Evolutionary conservation across 768 basidiomycete species (phyloP).

Genomic region (Macrocybe gigantea): DNA sequence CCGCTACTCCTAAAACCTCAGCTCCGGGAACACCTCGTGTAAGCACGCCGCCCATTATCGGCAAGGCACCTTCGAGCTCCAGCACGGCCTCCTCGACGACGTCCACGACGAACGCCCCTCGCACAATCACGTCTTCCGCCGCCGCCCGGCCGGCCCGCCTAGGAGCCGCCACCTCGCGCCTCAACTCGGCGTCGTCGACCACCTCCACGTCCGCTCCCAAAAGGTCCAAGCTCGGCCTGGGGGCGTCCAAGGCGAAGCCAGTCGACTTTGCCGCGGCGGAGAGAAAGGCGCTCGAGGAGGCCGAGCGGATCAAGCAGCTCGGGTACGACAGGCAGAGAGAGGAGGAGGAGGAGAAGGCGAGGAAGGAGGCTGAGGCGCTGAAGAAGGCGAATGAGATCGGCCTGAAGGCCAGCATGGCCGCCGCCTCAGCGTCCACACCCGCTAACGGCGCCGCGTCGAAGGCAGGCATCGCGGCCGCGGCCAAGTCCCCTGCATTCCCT

Average conservation of each 20-base stretch:
- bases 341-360: constrained; percentile 73
- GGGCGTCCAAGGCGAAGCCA: constrained; percentile 82
- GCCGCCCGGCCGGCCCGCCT: constrained; percentile 42
- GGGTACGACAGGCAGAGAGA: constrained; percentile 87
- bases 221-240: constrained; percentile 74
- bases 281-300: constrained; percentile 84
- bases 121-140: constrained; percentile 63
- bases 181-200: constrained; percentile 30
- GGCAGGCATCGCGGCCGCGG: constrained; percentile 6
- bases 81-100: constrained; percentile 24
- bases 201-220: constrained; percentile 30
- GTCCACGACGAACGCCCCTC: constrained; percentile 32
- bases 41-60: constrained; percentile 52
- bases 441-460: constrained; percentile 1
- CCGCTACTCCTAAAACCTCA: constrained; percentile 51
- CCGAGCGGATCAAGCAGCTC: constrained; percentile 84
- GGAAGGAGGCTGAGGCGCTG: constrained; percentile 52
- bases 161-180: constrained; percentile 30
- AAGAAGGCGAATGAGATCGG: constrained; percentile 32
- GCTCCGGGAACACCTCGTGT: constrained; percentile 45
- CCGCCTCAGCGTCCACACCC: constrained; percentile 8
- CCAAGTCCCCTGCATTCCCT: constrained; percentile 46
- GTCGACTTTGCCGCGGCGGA: constrained; percentile 96
- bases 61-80: constrained; percentile 38
- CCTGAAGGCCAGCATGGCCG: constrained; percentile 21